Evolutionary conservation across 192 early-diverging fungal genomes (phyloP), one percentile per base, ranked within the genome.

Genomic region (Coemansia sp.): DNA sequence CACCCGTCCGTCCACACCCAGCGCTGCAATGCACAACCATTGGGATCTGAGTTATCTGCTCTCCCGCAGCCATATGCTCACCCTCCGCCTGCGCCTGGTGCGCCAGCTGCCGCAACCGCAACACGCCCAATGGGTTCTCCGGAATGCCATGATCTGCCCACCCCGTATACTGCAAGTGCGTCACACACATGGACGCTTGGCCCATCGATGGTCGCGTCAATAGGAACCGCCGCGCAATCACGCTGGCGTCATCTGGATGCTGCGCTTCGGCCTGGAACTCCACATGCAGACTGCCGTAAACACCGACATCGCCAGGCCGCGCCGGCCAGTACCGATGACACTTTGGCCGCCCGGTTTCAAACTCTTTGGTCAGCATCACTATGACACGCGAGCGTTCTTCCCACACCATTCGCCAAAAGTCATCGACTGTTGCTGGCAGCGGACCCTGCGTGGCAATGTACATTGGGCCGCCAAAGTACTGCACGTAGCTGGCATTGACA

Each of bases 401-500:
- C 83, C 86, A 85, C 4, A 92, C 80, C 93, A 96, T 94, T 65
- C 83, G 82, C 96, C 96, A 98, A 72, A 98, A 97, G 58, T 92
- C 93, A 25, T 74, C 61, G 22, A 87, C 73, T 0, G 94, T 96
- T 10, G 79, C 74, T 0, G 81, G 83, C 43, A 95, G 65, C 7
- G 96, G 96, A 0, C 93, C 96, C 68, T 98, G 96, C 9, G 92
- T 87, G 0, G 90, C 88, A 73, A 98, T 97, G 63, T 94, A 98
- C 16, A 74, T 60, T 29, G 85, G 75, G 1, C 68, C 72, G 25
- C 66, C 60, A 27, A 81, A 85, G 19, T 83, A 80, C 1, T 74
- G 58, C 8, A 94, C 76, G 53, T 86, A 87, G 53, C 88, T 90
- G 57, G 94, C 94, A 79, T 97, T 97, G 62, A 97, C 92, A 69